phyloP scores from a whole-genome alignment of 2,329 filamentous ascomycete genomes.

The Clonostachys chloroleuca region DNA sequence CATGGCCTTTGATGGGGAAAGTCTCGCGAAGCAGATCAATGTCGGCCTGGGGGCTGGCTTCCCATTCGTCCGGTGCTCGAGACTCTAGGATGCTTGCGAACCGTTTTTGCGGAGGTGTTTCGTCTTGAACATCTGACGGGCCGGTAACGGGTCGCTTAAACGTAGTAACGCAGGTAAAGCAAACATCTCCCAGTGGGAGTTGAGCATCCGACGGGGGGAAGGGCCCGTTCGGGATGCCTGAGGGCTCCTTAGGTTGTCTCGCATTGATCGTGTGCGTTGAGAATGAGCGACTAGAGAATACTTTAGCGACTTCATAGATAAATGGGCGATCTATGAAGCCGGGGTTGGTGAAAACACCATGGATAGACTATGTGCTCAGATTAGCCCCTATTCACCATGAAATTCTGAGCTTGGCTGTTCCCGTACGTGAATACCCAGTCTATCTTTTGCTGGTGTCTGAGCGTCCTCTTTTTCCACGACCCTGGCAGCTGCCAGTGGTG shows the following conservation, averaged over 20 bases:
- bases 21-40: slow-evolving; percentile 29
- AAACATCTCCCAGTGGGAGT: slow-evolving; percentile 31
- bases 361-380: slow-evolving; percentile 37
- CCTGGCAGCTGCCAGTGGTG: slow-evolving; percentile 26
- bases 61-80: slow-evolving; percentile 33
- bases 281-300: slow-evolving; percentile 42
- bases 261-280: slow-evolving; percentile 43
- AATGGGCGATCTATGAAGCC: slow-evolving; percentile 45
- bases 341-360: slow-evolving; percentile 48
- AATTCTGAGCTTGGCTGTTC: background rate
- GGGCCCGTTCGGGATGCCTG: slow-evolving; percentile 22
- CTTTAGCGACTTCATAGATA: slow-evolving; percentile 40
- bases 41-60: slow-evolving; percentile 38
- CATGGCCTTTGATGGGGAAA: slow-evolving; percentile 29
- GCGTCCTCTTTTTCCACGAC: slow-evolving; percentile 23
- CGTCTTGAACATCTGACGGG: slow-evolving; percentile 30
- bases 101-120: slow-evolving; percentile 29
- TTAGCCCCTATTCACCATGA: background rate
- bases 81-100: slow-evolving; percentile 33
- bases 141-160: slow-evolving; percentile 38
- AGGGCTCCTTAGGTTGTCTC: slow-evolving; percentile 37
- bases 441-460: slow-evolving; percentile 3
- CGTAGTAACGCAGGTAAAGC: slow-evolving; percentile 47
- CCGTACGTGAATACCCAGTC: slow-evolving; percentile 30
- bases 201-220: slow-evolving; percentile 33